Evolutionary conservation across 139 green algal species (phyloP).

Genomic region (Tetratostichococcus sp.): DNA sequence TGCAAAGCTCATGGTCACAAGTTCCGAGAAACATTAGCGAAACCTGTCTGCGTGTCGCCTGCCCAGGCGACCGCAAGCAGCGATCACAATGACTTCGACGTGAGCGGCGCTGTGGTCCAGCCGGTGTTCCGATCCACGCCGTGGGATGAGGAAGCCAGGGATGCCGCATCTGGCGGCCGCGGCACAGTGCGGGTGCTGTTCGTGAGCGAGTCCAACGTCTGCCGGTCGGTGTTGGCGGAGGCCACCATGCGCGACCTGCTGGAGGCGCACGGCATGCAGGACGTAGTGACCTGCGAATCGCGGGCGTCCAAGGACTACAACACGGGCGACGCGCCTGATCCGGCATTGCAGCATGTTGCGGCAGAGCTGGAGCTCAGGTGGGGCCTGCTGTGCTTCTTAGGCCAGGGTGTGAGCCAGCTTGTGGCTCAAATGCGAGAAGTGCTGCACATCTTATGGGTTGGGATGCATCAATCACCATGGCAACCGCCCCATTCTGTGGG

Average conservation of each 20-base stretch:
- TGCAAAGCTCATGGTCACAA: no score
- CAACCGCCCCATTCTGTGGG: no score
- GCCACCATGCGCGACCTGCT: conserved; percentile 45
- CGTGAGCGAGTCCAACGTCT: conserved; percentile 75
- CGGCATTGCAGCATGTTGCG: conserved; percentile 22
- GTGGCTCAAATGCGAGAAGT: no score
- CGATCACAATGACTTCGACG: conserved; percentile 17
- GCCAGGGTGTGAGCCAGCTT: no score
- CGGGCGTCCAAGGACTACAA: conserved; percentile 67
- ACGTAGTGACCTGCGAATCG: conserved; percentile 30
- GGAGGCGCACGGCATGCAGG: conserved; percentile 21
- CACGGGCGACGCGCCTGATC: conserved; percentile 55
- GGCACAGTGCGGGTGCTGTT: conserved; percentile 44
- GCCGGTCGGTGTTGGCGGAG: conserved; percentile 62
- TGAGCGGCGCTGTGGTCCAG: conserved; percentile 31
- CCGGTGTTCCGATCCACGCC: conserved; percentile 38
- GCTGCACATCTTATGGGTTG: no score
- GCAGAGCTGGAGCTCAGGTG: conserved; percentile 23
- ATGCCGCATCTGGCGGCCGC: not conserved
- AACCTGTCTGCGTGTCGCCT: no score
- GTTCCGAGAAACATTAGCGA: no score
- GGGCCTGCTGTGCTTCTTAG: no score
- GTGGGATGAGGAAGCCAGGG: conserved; percentile 29
- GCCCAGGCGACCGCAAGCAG: no score
- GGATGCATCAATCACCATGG: no score